phyloP scores from a whole-genome alignment of 1,284 basidiomycete species.

The Sanguinoderma infundibulare region DNA sequence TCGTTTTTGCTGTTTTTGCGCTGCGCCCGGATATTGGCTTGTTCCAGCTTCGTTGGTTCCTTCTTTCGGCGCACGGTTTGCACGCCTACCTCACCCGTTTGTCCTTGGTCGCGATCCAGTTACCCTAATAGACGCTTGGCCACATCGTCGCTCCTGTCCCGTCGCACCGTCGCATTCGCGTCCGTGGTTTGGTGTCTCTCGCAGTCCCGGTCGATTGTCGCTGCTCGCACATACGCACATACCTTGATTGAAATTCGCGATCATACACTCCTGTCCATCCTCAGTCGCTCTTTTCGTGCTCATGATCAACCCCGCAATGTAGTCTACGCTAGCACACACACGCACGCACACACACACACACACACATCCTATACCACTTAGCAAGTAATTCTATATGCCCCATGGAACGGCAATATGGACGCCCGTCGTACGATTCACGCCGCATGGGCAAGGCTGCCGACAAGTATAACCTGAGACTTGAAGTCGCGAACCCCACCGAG shows the following conservation, averaged over 20 bases:
- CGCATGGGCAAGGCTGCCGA: too few species aligned
- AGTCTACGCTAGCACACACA: conserved; percentile 27
- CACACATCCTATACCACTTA: conserved; percentile 27
- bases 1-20: neutral
- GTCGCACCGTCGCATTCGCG: neutral
- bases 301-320: conserved; percentile 30
- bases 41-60: neutral
- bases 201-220: neutral
- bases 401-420: conserved; percentile 1
- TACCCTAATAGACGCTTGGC: neutral
- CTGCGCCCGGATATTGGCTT: neutral
- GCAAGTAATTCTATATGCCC: neutral
- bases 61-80: neutral
- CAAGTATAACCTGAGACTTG: too few species aligned
- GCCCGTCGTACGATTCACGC: neutral
- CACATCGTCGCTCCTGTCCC: neutral
- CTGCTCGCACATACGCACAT: neutral
- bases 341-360: too few species aligned
- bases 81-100: neutral
- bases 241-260: neutral
- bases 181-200: neutral
- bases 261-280: neutral
- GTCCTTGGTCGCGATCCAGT: neutral
- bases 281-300: conserved; percentile 12
- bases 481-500: too few species aligned